Evolutionary conservation across 257 asterid species (phyloP).

Genomic region (Forsythia suspensa): DNA sequence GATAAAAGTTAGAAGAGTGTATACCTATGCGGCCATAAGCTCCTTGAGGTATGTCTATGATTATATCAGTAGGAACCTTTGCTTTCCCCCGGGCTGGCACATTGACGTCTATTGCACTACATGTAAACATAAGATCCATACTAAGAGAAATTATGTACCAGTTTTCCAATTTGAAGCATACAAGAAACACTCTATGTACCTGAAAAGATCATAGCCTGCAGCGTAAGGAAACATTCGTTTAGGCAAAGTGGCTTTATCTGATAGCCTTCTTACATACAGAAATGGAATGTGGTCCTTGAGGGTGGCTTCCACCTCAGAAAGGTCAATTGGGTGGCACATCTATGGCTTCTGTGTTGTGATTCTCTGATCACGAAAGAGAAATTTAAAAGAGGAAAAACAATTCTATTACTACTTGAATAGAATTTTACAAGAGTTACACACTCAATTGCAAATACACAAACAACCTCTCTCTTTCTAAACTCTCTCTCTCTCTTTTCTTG

Average conservation of each 20-base stretch:
- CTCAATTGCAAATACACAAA: too few species aligned
- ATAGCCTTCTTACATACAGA: constrained; percentile 51
- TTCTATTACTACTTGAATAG: too few species aligned
- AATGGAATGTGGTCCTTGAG: constrained; percentile 25
- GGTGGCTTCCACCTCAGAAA: background rate
- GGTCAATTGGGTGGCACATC: background rate
- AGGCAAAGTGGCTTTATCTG: constrained; percentile 54
- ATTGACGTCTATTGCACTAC: constrained; percentile 53
- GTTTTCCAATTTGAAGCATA: background rate
- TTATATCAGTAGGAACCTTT: constrained; percentile 69
- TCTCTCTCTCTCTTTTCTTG: too few species aligned
- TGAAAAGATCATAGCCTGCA: constrained; percentile 68
- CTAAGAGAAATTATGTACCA: background rate
- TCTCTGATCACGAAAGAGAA: too few species aligned
- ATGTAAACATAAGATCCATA: background rate
- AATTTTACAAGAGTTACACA: too few species aligned
- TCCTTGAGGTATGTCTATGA: constrained; percentile 71
- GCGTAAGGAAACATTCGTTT: constrained; percentile 55
- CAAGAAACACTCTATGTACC: constrained; percentile 21
- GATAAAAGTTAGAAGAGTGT: background rate
- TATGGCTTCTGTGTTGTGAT: too few species aligned
- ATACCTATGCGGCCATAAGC: constrained; percentile 59
- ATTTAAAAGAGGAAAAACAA: too few species aligned
- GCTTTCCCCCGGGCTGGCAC: constrained; percentile 84
- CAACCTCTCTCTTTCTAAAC: too few species aligned